Base-by-base conservation (phyloP, 1,284 basidiomycete genomes). In the Trametes sp. region DNA sequence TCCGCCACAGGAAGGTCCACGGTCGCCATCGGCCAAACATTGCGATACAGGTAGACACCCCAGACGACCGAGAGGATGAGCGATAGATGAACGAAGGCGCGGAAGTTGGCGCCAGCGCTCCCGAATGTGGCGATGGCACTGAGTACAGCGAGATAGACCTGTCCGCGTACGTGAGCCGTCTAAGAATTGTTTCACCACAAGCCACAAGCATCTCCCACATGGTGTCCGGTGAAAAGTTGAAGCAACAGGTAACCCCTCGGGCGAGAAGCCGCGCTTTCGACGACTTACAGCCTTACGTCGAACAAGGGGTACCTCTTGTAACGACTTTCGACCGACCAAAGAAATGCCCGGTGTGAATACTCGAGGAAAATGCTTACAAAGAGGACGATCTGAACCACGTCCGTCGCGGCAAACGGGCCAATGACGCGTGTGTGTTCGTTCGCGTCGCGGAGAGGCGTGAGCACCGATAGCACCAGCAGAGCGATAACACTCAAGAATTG, bases 11-110 rank as follows among this genome's bases (percentile, higher is more conserved):
- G 48, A 11, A 80, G 72, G 46, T 76, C 71, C 66, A 73, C 78
- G 0, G 83, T 85, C 33, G 79, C 69, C 13, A 82, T 64, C 2
- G 85, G 85, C 75, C 77, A 84, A 28, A 86, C 63, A 67, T 87
- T 82, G 36, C 84, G 79, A 65, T 84, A 84, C 16, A 75, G 71
- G 69, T 80, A 86, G 3, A 83, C 74, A 13, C 63, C 69, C 68
- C 79, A 82, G 0, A 54, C 42, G 1, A 59, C 24, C 1, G 65
- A 41, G 9, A 69, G 62, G 19, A 71, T 59, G 23, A 44, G 49
- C 16, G 61, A 63, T 4, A 28, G 50, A 35, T 66, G 64, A 0
- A 31, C 46, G 44, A 61, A 58, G n/a, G 64, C 58, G 51, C 54
- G 54, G 23, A 23, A 36, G 44, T 45, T 38, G 13, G 46, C 9